Conservation (phyloP, 352 stramenopile genomes). For the Phytophthora hybrid region DNA sequence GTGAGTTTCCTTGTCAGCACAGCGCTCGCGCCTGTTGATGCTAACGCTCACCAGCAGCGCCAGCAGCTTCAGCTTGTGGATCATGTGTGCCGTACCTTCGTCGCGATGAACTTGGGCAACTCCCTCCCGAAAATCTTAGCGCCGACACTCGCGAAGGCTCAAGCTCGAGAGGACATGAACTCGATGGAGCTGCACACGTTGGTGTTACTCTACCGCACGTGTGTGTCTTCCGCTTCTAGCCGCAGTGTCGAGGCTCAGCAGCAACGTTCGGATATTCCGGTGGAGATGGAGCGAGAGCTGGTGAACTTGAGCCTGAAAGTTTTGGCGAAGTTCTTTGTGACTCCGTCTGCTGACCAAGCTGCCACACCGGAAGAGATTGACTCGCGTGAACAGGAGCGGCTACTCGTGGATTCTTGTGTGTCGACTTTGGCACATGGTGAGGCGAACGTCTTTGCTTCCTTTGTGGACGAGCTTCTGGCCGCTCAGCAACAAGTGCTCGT, state of each 20-base stretch:
- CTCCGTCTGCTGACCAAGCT: conserved; percentile 16
- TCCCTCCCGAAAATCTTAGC: conserved; percentile 76
- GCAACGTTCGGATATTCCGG: conserved; percentile 51
- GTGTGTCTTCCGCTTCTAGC: conserved; percentile 50
- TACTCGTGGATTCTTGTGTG: conserved; percentile 38
- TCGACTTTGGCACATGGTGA: conserved; percentile 40
- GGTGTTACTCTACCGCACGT: conserved; percentile 66
- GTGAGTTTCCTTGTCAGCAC: conserved; percentile 86
- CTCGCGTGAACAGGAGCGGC: conserved; percentile 31
- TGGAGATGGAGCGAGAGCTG: conserved; percentile 55
- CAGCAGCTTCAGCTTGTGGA: conserved; percentile 68
- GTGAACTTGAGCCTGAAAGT: conserved; percentile 34
- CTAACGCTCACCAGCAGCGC: conserved; percentile 24
- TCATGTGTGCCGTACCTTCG: conserved; percentile 72
- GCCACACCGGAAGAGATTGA: conserved; percentile 28
- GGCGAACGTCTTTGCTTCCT: conserved; percentile 32
- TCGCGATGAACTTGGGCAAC: conserved; percentile 71
- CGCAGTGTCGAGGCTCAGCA: conserved; percentile 23
- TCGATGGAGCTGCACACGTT: conserved; percentile 66
- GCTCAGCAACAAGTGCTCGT: conserved; percentile 13
- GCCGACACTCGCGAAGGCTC: conserved; percentile 64
- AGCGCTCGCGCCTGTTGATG: conserved; percentile 51
- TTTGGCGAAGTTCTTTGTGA: conserved; percentile 22
- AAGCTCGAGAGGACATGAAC: conserved; percentile 45
- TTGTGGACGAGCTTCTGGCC: conserved; percentile 39